Base-by-base conservation (phyloP, 129 eudicot species). In the Centrapalus pauciflorus region DNA sequence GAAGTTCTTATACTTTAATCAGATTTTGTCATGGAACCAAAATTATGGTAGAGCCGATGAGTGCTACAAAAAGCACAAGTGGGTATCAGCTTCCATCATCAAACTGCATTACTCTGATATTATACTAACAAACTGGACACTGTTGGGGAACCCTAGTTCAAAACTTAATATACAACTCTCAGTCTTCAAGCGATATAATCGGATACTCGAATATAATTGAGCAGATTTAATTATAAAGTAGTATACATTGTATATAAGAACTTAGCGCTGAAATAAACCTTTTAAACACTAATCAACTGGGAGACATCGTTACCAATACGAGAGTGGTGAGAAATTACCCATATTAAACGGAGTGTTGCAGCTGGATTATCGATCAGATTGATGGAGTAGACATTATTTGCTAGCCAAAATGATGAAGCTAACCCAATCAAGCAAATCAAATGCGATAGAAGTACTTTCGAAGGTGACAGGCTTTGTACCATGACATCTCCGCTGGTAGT, bases 321-420 rank as follows among this genome's bases (percentile, higher is more conserved):
- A 21, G 56, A 1, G 10, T 14, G 38, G 64, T 2, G 41, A 60
- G 74, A 25, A 16, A 55, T 37, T 82, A 90, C 97, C 95, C 84
- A 84, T 55, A 79, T 0, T 61, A 80, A 61, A 56, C 68, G 66
- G 9, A 90, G 93, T 9, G 95, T 80, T 62, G 68, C 56, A 58
- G 75, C 30, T 21, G 96, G 79, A 76, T 74, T 17, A 6, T 75
- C 58, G 58, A 76, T 72, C 55, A 87, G 77, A 45, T 76, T 78
- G 54, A 80, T 45, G 30, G 82, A 82, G 66, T 73, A 82, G 5
- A 90, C 61, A 56, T 79, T 64, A 33, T 2, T 27, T n/a, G 93
- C 80, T 4, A 79, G 41, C 87, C 82, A 84, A 69, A 80, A 76
- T 8, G 95, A 79, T 61, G 76, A 79, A 32, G 81, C 86, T 79